Conservation (phyloP, 768 basidiomycete genomes). For the Ephemerocybe angulata region DNA sequence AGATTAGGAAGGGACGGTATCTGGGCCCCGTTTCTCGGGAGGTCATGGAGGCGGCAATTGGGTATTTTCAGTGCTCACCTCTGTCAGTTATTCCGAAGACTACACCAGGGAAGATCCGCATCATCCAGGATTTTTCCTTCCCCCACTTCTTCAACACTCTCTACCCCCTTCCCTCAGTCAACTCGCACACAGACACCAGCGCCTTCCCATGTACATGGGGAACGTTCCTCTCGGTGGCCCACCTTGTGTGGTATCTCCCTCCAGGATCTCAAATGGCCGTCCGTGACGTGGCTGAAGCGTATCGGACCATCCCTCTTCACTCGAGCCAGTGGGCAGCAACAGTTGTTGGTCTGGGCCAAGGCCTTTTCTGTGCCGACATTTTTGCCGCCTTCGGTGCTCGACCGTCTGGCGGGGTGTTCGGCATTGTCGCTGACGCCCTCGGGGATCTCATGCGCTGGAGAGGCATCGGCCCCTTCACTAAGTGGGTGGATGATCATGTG, state of each 20-base stretch:
- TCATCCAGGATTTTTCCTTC: constrained; percentile 34
- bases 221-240: too few species aligned
- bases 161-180: neutral
- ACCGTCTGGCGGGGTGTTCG: neutral
- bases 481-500: neutral
- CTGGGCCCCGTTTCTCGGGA: constrained; percentile 25
- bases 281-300: too few species aligned
- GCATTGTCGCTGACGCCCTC: neutral
- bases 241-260: neutral
- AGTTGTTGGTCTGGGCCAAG: neutral
- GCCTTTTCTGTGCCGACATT: neutral
- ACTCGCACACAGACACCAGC: neutral
- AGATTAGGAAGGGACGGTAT: constrained; percentile 20
- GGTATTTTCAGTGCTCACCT: constrained; percentile 36
- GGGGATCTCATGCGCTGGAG: neutral
- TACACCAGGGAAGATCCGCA: constrained; percentile 23
- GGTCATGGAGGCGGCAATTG: constrained; percentile 22
- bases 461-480: neutral
- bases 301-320: neutral
- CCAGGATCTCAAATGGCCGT: neutral
- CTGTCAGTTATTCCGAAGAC: constrained; percentile 32
- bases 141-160: constrained; percentile 12
- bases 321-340: neutral
- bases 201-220: neutral
- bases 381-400: neutral